A percentile compares a stretch with the other conserved stretches of the same genome.
Conservation (phyloP, 2,329 filamentous ascomycete species). For the Cryphonectria nitschkei region DNA sequence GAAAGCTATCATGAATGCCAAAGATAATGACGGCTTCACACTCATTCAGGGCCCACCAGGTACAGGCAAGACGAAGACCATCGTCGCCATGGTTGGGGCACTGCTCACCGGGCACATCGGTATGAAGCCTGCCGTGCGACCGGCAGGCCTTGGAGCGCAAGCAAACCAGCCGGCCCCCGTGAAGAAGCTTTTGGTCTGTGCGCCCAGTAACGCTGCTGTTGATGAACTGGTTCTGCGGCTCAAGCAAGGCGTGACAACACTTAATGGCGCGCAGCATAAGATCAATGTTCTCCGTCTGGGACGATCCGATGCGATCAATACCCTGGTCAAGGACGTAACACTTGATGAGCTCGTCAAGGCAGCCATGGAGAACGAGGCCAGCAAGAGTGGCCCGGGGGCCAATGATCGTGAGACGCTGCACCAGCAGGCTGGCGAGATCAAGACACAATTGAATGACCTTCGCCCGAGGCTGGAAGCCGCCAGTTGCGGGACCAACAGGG, state of each 20-base stretch:
- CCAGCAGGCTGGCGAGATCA: constrained; percentile 70
- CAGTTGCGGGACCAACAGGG: constrained; percentile 57
- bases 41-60: constrained; percentile 94
- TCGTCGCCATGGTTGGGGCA: constrained; percentile 92
- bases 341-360: constrained; percentile 87
- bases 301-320: constrained; percentile 89
- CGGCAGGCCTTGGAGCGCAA: constrained; percentile 43
- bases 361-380: constrained; percentile 65
- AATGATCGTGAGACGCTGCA: constrained; percentile 63
- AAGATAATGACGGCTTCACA: constrained; percentile 96
- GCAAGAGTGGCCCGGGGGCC: constrained; percentile 57
- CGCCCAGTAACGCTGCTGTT: constrained; percentile 97
- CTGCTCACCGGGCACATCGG: constrained; percentile 66
- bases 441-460: constrained; percentile 73
- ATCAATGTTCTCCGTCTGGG: constrained; percentile 90
- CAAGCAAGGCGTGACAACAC: constrained; percentile 82
- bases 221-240: constrained; percentile 94
- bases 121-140: constrained; percentile 45
- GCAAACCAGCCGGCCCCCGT: constrained; percentile 35
- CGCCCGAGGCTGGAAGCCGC: constrained; percentile 72
- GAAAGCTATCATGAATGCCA: constrained; percentile 85
- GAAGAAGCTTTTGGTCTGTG: constrained; percentile 94
- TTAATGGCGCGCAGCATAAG: constrained; percentile 71
- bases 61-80: constrained; percentile 98
- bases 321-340: constrained; percentile 86